Evolutionary conservation across 768 basidiomycete genomes (phyloP).

Genomic region (Mycena maculata): DNA sequence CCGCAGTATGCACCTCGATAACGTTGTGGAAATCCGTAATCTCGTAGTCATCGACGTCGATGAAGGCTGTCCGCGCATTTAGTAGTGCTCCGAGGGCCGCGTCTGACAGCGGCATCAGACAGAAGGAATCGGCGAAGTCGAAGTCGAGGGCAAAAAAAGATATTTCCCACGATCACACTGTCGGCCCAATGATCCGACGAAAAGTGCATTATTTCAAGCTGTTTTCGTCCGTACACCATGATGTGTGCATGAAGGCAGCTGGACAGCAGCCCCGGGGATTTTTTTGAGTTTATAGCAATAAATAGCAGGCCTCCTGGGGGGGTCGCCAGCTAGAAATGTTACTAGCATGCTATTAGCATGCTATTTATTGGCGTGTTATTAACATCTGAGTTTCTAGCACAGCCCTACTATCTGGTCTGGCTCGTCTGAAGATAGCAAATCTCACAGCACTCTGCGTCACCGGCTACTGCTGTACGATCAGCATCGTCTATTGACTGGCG

Average conservation of each 20-base stretch:
- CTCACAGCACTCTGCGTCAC: too few relatives aligned
- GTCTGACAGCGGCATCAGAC: slow-evolving; percentile 3
- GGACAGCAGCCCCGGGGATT: not conserved
- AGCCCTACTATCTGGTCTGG: too few relatives aligned
- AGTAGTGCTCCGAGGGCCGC: not conserved
- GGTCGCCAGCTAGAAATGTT: slow-evolving; percentile 6
- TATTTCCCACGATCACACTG: not conserved
- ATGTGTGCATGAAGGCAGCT: not conserved
- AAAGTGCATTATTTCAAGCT: too few relatives aligned
- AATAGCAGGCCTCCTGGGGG: slow-evolving; percentile 7
- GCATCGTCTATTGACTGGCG: too few relatives aligned
- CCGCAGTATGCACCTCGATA: slow-evolving; percentile 4
- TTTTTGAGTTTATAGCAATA: slow-evolving; percentile 10
- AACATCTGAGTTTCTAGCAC: too few relatives aligned
- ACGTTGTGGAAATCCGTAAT: slow-evolving; percentile 13
- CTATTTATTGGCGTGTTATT: too few relatives aligned
- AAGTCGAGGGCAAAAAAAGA: not conserved
- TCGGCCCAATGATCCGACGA: not conserved
- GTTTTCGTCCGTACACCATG: too few relatives aligned
- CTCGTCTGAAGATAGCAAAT: too few relatives aligned
- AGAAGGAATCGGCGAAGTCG: not conserved
- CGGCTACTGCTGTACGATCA: too few relatives aligned
- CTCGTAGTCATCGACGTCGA: not conserved
- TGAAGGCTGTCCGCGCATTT: slow-evolving; percentile 8
- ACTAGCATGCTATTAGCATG: slow-evolving; percentile 17